Evolutionary conservation across 495 filamentous ascomycete genomes (phyloP).

Genomic region (Tuber borchii): DNA sequence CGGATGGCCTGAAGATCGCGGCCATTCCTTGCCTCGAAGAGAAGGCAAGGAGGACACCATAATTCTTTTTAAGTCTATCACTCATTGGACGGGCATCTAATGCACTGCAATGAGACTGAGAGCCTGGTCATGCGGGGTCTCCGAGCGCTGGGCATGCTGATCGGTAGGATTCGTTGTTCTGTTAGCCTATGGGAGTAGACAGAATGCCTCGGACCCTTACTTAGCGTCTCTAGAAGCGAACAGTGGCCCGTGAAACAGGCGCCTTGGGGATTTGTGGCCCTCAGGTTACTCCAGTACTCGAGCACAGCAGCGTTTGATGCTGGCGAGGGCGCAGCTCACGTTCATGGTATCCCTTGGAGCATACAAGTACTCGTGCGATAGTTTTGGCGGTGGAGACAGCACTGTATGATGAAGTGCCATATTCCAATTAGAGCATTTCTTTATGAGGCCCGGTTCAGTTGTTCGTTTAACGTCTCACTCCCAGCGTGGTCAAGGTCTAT

Average conservation of each 20-base stretch:
- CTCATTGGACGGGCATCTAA: neutral
- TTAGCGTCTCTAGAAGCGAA: neutral
- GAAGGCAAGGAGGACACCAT: neutral
- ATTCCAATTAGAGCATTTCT: no score
- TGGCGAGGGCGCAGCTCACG: neutral
- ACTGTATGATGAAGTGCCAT: no score
- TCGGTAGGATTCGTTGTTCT: neutral
- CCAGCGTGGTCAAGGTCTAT: no score
- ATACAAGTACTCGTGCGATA: neutral
- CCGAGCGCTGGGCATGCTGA: neutral
- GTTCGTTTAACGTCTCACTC: neutral
- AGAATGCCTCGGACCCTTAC: neutral
- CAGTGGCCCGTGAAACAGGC: neutral
- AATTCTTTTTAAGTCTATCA: neutral
- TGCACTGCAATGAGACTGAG: neutral
- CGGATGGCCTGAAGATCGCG: neutral
- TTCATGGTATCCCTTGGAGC: neutral
- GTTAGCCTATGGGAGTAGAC: neutral
- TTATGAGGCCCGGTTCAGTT: no score
- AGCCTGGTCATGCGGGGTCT: neutral
- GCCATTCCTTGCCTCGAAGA: neutral
- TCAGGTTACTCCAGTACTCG: neutral
- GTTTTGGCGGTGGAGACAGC: no score
- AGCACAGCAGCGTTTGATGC: neutral
- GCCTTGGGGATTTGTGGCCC: neutral